Evolutionary conservation across 345 rosid genomes (phyloP).

Genomic region (Arabidopsis suecica): DNA sequence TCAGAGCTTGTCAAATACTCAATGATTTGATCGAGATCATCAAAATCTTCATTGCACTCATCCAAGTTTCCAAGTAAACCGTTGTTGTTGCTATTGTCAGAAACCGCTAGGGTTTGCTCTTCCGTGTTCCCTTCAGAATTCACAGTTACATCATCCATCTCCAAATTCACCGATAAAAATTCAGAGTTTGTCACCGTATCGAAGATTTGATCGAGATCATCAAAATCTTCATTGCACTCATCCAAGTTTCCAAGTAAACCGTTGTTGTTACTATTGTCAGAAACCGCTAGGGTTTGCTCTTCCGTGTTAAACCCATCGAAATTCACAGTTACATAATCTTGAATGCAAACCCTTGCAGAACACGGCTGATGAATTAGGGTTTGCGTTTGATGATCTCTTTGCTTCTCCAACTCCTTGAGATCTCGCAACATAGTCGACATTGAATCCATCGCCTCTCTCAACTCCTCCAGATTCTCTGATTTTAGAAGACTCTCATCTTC

Average conservation of each 20-base stretch:
- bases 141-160: background rate
- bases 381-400: background rate
- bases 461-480: background rate
- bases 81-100: background rate
- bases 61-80: background rate
- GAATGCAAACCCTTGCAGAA: background rate
- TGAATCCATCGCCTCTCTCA: background rate
- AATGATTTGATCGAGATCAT: background rate
- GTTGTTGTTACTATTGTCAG: background rate
- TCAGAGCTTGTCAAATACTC: background rate
- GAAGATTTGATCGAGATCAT: conserved; percentile 8
- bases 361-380: conserved; percentile 6
- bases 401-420: conserved; percentile 7
- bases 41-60: background rate
- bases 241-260: background rate
- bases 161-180: background rate
- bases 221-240: conserved; percentile 5
- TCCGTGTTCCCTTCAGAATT: background rate
- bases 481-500: background rate
- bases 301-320: background rate
- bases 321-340: background rate
- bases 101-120: background rate
- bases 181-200: background rate
- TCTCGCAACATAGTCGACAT: conserved; percentile 5
- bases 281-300: background rate